These are phyloP conservation scores for Paramecium biaurelia DNA, from an alignment of 73 alveolate species.

Conservation along the genomic window DNA sequence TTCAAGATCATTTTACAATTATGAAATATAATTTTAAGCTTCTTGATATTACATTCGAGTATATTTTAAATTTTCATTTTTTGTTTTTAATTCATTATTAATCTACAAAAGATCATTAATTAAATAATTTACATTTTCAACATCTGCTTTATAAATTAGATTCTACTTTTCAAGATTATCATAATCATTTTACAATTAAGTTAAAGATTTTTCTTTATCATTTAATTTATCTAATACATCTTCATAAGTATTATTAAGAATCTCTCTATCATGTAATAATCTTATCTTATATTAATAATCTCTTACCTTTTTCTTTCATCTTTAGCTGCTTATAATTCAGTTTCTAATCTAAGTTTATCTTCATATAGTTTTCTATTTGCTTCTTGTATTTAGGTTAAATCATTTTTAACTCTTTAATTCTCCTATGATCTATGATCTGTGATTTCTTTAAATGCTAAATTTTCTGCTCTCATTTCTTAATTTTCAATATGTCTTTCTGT, in stretches of 20 bases:
- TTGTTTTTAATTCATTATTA: conserved; percentile 1
- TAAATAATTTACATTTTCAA: not conserved
- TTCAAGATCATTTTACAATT: conserved; percentile 13
- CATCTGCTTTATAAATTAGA: not conserved
- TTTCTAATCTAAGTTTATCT: conserved; percentile 20
- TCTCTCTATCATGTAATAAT: conserved; percentile 10
- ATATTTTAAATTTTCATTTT: not conserved
- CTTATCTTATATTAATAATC: not conserved
- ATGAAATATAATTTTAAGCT: not conserved
- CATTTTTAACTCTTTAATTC: conserved; percentile 2
- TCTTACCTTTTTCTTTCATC: conserved; percentile 2
- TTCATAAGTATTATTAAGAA: not conserved
- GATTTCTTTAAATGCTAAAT: conserved; percentile 54
- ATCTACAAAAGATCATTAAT: not conserved
- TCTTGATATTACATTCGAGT: not conserved
- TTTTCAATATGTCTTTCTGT: conserved; percentile 58
- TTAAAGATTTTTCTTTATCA: not conserved
- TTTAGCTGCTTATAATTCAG: not conserved
- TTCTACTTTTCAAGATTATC: not conserved
- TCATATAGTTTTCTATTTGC: conserved; percentile 30
- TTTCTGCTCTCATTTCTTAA: conserved; percentile 53
- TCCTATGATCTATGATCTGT: conserved; percentile 46
- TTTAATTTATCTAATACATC: conserved; percentile 17
- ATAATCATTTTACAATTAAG: not conserved
- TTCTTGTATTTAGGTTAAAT: not conserved